A percentile compares a stretch with the other conserved stretches of the same genome.
phyloP scores from a whole-genome alignment of 148 eudicot genomes.

The Rhododendron griersonianum region DNA sequence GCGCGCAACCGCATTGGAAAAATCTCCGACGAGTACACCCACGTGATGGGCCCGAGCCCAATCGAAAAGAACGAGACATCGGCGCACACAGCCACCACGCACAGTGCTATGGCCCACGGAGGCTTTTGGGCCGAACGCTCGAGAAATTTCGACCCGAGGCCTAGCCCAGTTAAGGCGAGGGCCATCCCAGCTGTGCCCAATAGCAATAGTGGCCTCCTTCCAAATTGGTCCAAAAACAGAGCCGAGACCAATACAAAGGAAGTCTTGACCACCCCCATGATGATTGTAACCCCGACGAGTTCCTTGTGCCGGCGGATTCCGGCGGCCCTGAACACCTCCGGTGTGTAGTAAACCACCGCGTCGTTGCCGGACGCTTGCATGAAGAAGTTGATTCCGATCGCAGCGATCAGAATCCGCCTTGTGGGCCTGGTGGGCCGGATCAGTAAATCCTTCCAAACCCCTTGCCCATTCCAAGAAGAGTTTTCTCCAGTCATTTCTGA shows the following conservation, averaged over 20 bases:
- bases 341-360: constrained; percentile 89
- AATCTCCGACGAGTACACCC: constrained; percentile 98
- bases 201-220: constrained; percentile 74
- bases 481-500: neutral
- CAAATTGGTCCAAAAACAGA: constrained; percentile 59
- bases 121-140: constrained; percentile 50
- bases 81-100: constrained; percentile 67
- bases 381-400: constrained; percentile 88
- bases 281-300: constrained; percentile 64
- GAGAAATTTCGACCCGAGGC: constrained; percentile 63
- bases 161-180: constrained; percentile 44
- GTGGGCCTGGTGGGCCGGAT: constrained; percentile 42
- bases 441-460: constrained; percentile 77
- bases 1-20: constrained; percentile 81
- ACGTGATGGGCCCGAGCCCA: constrained; percentile 93
- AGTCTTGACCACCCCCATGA: constrained; percentile 82
- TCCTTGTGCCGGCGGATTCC: constrained; percentile 48
- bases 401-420: constrained; percentile 60
- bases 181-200: constrained; percentile 73
- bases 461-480: constrained; percentile 38
- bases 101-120: constrained; percentile 64
- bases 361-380: constrained; percentile 98
- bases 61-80: constrained; percentile 85
- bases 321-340: constrained; percentile 77
- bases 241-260: constrained; percentile 70